Evolutionary conservation across 208 protist genomes (phyloP).

Genomic region (Trypanosomatidae sp.): DNA sequence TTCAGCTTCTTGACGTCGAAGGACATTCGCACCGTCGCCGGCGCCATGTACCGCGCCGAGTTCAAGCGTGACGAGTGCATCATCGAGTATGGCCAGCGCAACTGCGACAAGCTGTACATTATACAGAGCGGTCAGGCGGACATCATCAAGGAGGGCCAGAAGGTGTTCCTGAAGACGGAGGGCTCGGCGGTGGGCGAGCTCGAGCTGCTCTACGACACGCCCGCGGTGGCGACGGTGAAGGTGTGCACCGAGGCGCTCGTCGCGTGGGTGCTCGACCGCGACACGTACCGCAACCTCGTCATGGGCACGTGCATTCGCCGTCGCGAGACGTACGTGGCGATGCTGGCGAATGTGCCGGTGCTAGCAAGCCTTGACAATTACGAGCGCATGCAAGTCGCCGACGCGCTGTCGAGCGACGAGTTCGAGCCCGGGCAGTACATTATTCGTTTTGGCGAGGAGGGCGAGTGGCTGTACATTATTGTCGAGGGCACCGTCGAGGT

Average conservation of each 20-base stretch:
- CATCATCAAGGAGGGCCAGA: constrained; percentile 82
- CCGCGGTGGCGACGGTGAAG: constrained; percentile 71
- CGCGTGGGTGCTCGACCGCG: constrained; percentile 82
- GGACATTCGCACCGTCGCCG: constrained; percentile 52
- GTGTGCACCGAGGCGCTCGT: constrained; percentile 60
- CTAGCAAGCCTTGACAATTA: constrained; percentile 65
- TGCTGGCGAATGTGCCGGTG: constrained; percentile 69
- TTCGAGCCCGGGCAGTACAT: constrained; percentile 69
- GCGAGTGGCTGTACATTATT: constrained; percentile 88
- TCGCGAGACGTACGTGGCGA: constrained; percentile 60
- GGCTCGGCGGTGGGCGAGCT: constrained; percentile 79
- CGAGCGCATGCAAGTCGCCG: constrained; percentile 80
- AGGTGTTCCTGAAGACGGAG: constrained; percentile 81
- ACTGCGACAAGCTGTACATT: constrained; percentile 81
- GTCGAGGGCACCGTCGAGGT: constrained; percentile 78
- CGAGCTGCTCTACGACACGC: constrained; percentile 86
- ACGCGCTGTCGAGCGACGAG: constrained; percentile 78
- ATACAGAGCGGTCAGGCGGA: constrained; percentile 70
- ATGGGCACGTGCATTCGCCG: constrained; percentile 81
- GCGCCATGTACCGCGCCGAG: constrained; percentile 66
- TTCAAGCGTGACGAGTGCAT: constrained; percentile 68
- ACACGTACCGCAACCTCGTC: constrained; percentile 85
- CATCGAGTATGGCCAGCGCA: constrained; percentile 50
- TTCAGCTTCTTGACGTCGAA: constrained; percentile 69
- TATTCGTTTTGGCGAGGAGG: constrained; percentile 75